Base-by-base conservation (phyloP, 2,329 filamentous ascomycete genomes). In the Thielaviopsis ethacetica region DNA sequence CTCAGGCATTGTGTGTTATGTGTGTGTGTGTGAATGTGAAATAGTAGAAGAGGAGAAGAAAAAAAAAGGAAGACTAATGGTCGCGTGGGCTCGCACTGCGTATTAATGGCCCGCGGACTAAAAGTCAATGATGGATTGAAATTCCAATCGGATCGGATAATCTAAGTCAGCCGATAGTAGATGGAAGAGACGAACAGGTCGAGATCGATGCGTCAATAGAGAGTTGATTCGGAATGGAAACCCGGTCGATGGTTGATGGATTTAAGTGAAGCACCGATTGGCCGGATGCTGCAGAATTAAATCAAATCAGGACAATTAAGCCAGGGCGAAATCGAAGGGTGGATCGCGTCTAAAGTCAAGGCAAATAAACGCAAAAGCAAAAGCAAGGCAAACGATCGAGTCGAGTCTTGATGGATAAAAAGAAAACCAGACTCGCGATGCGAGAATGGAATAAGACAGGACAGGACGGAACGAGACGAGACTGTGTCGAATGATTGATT, bases 1-100 rank as follows among this genome's bases (percentile, higher is more conserved):
- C 82, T 97, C 91, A 81, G 93, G 95, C 93, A 97, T 97, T 76
- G 27, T 59, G 59, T 12, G 49, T 26, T 56, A 44, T 70, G 68
- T 65, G 59, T 67, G 65, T 65, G 68, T 71, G 70, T 69, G 69
- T 53, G 41, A 12, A 72, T 74, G 68, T 71, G 68, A 69, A 68
- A 66, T 71, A 54, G 41, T 38, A 47, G 44, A 47, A 56, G 55
- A 53, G 15, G 38, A 57, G 54, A 61, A 38, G 54, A 50, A 60
- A 51, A 49, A 47, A 54, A 56, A 47, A 30, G 49, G 26, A 52
- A n/a, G 54, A 58, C 68, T 62, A 60, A 62, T 63, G 61, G 62
- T 63, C 60, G 65, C 66, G 64, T 65, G 66, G 67, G 65, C 59
- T 61, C 56, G 59, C 59, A 58, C 59, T 61, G 59, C 59, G 59